A percentile compares a stretch with the other conserved stretches of the same genome.
Evolutionary conservation across 495 filamentous ascomycete species (phyloP).

Genomic region (Penicillium diatomitis): DNA sequence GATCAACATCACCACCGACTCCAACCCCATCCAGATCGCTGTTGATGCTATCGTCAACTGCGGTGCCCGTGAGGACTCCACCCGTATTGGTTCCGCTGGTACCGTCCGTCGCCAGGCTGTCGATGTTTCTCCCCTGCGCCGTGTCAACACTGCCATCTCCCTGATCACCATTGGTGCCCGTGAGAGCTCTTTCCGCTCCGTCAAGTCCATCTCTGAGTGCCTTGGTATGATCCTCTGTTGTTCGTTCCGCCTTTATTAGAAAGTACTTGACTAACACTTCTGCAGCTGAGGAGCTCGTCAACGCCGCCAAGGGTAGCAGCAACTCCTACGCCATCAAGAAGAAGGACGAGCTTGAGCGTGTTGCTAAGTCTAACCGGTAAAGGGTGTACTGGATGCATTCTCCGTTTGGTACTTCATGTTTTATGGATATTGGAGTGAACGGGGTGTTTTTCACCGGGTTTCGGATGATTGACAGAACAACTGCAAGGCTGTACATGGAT

Average conservation of each 20-base stretch:
- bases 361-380: conserved; percentile 99
- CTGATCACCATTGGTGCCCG: conserved; percentile 91
- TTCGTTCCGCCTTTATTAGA: neutral
- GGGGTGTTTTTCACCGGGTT: conserved; percentile 38
- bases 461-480: conserved; percentile 39
- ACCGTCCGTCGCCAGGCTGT: conserved; percentile 99
- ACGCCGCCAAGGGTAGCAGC: conserved; percentile 98
- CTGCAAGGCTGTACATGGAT: conserved; percentile 39
- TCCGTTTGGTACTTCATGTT: conserved; percentile 38
- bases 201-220: conserved; percentile 95
- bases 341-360: conserved; percentile 99
- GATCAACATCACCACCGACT: conserved; percentile 99
- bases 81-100: conserved; percentile 97
- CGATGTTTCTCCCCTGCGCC: conserved; percentile 97
- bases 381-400: conserved; percentile 36
- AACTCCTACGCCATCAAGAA: conserved; percentile 99
- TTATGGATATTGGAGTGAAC: conserved; percentile 41
- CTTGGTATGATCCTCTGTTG: neutral
- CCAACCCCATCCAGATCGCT: conserved; percentile 99
- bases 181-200: conserved; percentile 96
- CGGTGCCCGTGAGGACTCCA: conserved; percentile 98
- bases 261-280: neutral
- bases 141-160: conserved; percentile 97
- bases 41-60: conserved; percentile 99
- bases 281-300: conserved; percentile 94